Evolutionary conservation across 2,329 filamentous ascomycete species (phyloP).

Genomic region (Falciphora oryzae): DNA sequence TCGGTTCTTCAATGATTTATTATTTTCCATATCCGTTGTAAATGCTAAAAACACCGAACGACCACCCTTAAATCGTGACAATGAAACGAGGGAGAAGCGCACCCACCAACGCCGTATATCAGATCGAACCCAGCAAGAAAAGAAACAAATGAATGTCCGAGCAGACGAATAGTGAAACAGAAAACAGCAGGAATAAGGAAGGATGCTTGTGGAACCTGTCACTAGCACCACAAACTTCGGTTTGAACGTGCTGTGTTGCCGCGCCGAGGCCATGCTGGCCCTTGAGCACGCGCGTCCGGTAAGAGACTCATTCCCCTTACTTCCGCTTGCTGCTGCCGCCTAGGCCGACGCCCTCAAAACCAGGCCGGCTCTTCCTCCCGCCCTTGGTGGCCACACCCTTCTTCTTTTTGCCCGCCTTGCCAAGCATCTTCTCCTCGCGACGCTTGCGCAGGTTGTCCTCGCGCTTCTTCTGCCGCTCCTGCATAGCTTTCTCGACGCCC

Average conservation of each 20-base stretch:
- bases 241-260: too few species aligned
- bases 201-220: not conserved
- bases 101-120: not conserved
- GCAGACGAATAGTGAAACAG: not conserved
- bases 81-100: not conserved
- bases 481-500: slow-evolving; percentile 68
- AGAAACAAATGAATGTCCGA: not conserved
- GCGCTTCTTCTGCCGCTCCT: slow-evolving; percentile 75
- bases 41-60: not conserved
- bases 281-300: not conserved
- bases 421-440: slow-evolving; percentile 63
- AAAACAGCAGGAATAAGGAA: not conserved
- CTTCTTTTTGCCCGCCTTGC: slow-evolving; percentile 52
- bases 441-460: slow-evolving; percentile 72
- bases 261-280: too few species aligned
- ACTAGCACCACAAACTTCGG: too few species aligned
- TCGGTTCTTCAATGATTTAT: not conserved
- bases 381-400: slow-evolving; percentile 37
- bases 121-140: not conserved
- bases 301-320: slow-evolving; percentile 18
- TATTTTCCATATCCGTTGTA: not conserved
- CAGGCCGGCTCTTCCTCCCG: slow-evolving; percentile 52
- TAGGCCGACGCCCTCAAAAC: slow-evolving; percentile 62
- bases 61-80: not conserved
- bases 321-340: slow-evolving; percentile 49